Evolutionary conservation across 2,329 filamentous ascomycete species (phyloP).

Genomic region (Fusarium sororula): DNA sequence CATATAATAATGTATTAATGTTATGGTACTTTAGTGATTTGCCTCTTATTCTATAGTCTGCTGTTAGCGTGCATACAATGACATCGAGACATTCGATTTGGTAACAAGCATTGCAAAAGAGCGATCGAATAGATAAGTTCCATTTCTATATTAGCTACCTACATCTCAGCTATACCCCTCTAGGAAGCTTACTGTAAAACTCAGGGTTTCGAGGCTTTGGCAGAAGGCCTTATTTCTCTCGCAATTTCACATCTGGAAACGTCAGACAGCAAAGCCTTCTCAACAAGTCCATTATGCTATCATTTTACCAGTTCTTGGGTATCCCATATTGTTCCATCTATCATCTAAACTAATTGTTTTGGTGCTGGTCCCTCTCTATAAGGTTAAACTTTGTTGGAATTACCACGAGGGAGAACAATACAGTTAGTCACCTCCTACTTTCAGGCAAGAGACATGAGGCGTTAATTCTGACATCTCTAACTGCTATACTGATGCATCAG

Average conservation of each 20-base stretch:
- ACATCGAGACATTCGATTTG: neutral
- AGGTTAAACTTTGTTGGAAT: neutral
- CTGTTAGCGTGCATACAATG: neutral
- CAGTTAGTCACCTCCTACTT: neutral
- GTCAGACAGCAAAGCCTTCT: neutral
- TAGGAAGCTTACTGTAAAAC: neutral
- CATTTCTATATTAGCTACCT: neutral
- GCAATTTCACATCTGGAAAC: neutral
- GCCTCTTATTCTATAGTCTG: neutral
- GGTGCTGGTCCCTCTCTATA: neutral
- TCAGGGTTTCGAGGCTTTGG: neutral
- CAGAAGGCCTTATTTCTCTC: neutral
- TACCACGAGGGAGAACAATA: neutral
- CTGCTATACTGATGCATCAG: neutral
- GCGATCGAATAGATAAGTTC: neutral
- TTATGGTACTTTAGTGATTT: neutral
- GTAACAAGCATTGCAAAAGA: too few relatives aligned
- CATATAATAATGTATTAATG: too few relatives aligned
- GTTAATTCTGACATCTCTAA: neutral
- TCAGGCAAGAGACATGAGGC: neutral
- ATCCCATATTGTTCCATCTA: neutral
- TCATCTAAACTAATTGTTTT: neutral
- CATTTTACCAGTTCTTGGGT: neutral
- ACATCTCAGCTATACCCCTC: neutral
- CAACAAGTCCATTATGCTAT: neutral